Conservation (phyloP, 768 basidiomycete species). For the Leccinum variicolor region DNA sequence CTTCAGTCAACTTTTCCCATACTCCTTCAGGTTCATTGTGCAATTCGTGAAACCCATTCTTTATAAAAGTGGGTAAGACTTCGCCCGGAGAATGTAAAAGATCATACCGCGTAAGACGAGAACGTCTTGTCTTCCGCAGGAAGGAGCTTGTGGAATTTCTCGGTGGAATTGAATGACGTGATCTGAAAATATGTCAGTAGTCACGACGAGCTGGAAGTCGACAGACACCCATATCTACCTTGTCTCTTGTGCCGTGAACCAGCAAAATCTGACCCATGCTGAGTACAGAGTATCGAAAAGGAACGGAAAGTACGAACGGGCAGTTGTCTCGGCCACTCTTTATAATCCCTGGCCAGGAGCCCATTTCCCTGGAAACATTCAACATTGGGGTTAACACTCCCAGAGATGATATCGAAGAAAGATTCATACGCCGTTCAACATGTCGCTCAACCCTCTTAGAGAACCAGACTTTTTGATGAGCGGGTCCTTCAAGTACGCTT, state of each 20-base stretch:
- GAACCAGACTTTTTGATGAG: slow-evolving; percentile 53
- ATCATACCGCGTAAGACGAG: slow-evolving; percentile 35
- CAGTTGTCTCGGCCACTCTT: slow-evolving; percentile 62
- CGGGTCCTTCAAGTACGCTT: slow-evolving; percentile 59
- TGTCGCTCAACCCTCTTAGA: slow-evolving; percentile 55
- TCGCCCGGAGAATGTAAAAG: not conserved
- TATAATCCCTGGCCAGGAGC: slow-evolving; percentile 43
- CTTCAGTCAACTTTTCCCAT: slow-evolving; percentile 53
- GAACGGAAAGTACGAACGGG: slow-evolving; percentile 44
- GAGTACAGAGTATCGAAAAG: slow-evolving; percentile 5
- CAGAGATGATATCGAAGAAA: not conserved
- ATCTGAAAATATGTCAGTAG: slow-evolving; percentile 35
- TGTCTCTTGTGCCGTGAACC: slow-evolving; percentile 60
- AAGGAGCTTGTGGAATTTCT: slow-evolving; percentile 52
- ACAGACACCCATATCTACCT: slow-evolving; percentile 33
- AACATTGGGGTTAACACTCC: not conserved
- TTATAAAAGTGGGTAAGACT: not conserved
- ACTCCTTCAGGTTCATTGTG: slow-evolving; percentile 70
- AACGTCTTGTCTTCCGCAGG: slow-evolving; percentile 52
- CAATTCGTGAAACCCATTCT: slow-evolving; percentile 77
- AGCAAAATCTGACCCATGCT: slow-evolving; percentile 46
- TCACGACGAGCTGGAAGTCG: not conserved
- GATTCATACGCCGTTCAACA: slow-evolving; percentile 51
- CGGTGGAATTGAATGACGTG: slow-evolving; percentile 50
- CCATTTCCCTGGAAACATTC: slow-evolving; percentile 59